Base-by-base conservation (phyloP, 371 early-diverging fungal species). In the Mortierella polycephala region DNA sequence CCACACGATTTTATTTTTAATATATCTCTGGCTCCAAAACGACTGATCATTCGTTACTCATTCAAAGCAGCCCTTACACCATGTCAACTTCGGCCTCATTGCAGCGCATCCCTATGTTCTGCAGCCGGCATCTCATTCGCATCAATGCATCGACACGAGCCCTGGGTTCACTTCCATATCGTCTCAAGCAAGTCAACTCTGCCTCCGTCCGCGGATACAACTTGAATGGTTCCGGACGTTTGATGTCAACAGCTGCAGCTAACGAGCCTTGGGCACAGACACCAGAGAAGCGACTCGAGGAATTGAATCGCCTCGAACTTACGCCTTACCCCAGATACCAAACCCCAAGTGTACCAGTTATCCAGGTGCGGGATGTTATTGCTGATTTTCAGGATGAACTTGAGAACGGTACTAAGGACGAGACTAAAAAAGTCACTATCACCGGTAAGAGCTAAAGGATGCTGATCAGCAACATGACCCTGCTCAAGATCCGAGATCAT, bases 321-420 rank as follows among this genome's bases (percentile, higher is more conserved):
- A 59, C 53, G 7, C 69, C 79, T 21, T 79, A 79, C 47, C 79
- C 79, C 14, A 67, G 79, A 57, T 79, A 79, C 42, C 64, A 64
- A 11, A 21, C 57, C 0, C 79, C 79, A 11, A 62, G 39, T 7
- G 52, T 62, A 0, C 69, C 72, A 16, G n/a, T 51, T 20, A 57
- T 65, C 0, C 62, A 51, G 39, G 68, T 79, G 11, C 51, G 42
- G 37, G 69, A 79, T 21, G 21, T 79, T 18, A 51, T 79, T 20
- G 40, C 59, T 1, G 42, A 69, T 20, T 72, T 69, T 37, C 49
- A 72, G n/a, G 66, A 69, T 9, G 60, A 2, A 5, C 40, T 72
- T 13, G 66, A 65, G 42, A 58, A 54, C 39, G 79, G 79, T 3
- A 61, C 68, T 40, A 72, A 64, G 50, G 79, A 72, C 39, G 57